Conservation (phyloP, 2,329 filamentous ascomycete genomes). For the Monosporascus sp. region DNA sequence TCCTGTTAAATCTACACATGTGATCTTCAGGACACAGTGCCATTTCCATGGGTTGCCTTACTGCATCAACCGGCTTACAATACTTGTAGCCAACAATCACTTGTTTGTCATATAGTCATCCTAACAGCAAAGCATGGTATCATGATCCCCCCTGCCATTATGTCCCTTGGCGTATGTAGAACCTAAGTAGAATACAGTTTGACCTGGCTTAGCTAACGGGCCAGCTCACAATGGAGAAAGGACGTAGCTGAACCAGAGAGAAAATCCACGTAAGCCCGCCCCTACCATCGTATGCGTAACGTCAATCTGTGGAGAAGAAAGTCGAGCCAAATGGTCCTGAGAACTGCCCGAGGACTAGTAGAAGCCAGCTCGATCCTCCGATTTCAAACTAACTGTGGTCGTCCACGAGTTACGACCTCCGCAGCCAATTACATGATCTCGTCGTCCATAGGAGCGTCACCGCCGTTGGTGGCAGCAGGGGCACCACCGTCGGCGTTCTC, state of each 20-base stretch:
- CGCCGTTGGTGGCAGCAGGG: conserved; percentile 43
- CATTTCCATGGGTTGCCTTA: no score
- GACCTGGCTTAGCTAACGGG: background rate
- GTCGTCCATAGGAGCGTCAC: conserved; percentile 62
- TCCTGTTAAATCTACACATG: no score
- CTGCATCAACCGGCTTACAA: no score
- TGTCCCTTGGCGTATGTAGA: background rate
- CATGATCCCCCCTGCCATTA: background rate
- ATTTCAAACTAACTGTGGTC: background rate
- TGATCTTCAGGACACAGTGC: no score
- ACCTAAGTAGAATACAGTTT: background rate
- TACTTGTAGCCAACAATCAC: no score
- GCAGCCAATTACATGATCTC: conserved; percentile 46
- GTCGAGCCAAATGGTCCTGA: background rate
- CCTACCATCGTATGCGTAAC: background rate
- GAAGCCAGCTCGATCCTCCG: background rate
- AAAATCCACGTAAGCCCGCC: background rate
- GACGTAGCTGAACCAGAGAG: background rate
- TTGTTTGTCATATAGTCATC: no score
- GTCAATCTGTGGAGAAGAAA: background rate
- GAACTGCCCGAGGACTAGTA: no score
- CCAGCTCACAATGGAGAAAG: background rate
- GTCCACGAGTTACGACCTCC: background rate
- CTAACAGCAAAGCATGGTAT: background rate
- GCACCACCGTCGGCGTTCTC: conserved; percentile 42